Conservation (phyloP, 192 early-diverging fungal genomes). For the Coemansia sp. region DNA sequence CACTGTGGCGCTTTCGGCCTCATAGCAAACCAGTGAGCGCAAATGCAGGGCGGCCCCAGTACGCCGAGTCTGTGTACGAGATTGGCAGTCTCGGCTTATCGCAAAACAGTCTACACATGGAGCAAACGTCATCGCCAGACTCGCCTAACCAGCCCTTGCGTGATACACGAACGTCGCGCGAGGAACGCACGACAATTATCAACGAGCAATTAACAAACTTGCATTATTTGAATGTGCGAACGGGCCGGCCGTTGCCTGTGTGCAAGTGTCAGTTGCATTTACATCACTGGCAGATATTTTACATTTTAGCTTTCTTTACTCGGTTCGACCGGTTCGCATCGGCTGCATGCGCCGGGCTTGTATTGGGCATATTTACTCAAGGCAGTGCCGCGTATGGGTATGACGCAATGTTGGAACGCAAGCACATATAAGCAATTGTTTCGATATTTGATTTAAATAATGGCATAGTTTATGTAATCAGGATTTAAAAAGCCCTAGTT, state of each 20-base stretch:
- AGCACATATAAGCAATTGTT: too few relatives aligned
- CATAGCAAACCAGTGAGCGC: background rate
- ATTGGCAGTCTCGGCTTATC: background rate
- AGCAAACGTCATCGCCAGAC: slow-evolving; percentile 13
- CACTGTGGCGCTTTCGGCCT: slow-evolving; percentile 15
- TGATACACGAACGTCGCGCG: slow-evolving; percentile 20
- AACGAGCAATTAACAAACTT: slow-evolving; percentile 16
- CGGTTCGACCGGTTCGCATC: slow-evolving; percentile 71
- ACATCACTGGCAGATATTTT: slow-evolving; percentile 87
- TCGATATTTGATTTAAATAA: too few relatives aligned
- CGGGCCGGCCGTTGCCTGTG: slow-evolving; percentile 22
- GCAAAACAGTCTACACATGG: too few relatives aligned
- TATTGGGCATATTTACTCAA: slow-evolving; percentile 71
- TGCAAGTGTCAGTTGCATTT: slow-evolving; percentile 57
- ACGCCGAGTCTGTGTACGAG: background rate
- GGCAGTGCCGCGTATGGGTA: slow-evolving; percentile 65
- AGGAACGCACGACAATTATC: slow-evolving; percentile 23
- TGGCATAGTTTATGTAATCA: too few relatives aligned
- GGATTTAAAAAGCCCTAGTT: too few relatives aligned
- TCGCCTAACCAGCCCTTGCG: slow-evolving; percentile 22
- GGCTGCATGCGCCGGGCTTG: slow-evolving; percentile 65
- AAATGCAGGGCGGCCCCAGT: background rate
- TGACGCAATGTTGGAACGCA: slow-evolving; percentile 56
- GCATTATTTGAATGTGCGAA: slow-evolving; percentile 33
- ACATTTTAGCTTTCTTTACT: slow-evolving; percentile 76